Conservation (phyloP, 129 eudicot genomes). For the Lactuca sativa region DNA sequence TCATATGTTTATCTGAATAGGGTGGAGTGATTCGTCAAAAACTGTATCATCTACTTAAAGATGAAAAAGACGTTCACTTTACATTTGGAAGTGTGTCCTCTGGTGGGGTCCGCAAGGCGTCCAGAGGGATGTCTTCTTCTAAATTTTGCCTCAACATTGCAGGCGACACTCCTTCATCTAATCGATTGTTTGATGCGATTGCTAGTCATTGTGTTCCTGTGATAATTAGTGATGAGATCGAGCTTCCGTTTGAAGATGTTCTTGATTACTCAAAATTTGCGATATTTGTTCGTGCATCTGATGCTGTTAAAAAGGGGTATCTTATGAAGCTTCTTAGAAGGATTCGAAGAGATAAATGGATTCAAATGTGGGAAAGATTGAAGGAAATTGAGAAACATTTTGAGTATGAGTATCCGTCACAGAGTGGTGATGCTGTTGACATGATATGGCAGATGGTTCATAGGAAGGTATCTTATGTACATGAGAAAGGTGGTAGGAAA, state of each 20-base stretch:
- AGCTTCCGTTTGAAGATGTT: slow-evolving; percentile 81
- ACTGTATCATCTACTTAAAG: slow-evolving; percentile 67
- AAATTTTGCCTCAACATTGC: slow-evolving; percentile 88
- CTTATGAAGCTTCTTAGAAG: slow-evolving; percentile 74
- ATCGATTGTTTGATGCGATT: slow-evolving; percentile 88
- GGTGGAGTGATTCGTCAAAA: slow-evolving; percentile 86
- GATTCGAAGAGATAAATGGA: slow-evolving; percentile 59
- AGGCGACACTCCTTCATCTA: slow-evolving; percentile 97
- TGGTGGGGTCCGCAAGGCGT: slow-evolving; percentile 54
- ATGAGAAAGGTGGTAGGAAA: slow-evolving; percentile 32
- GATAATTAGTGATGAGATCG: slow-evolving; percentile 44
- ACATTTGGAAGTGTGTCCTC: slow-evolving; percentile 48
- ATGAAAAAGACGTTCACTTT: slow-evolving; percentile 83
- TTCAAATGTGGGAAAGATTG: slow-evolving; percentile 72
- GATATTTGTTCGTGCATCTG: slow-evolving; percentile 54
- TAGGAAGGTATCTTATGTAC: slow-evolving; percentile 38
- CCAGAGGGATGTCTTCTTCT: slow-evolving; percentile 74
- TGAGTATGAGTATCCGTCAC: slow-evolving; percentile 75
- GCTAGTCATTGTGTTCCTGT: slow-evolving; percentile 90
- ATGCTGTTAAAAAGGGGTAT: slow-evolving; percentile 60
- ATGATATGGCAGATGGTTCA: slow-evolving; percentile 85
- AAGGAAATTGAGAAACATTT: slow-evolving; percentile 56
- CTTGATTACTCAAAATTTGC: slow-evolving; percentile 76
- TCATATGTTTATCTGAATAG: slow-evolving; percentile 29
- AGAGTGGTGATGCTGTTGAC: slow-evolving; percentile 69